A percentile compares a stretch with the other conserved stretches of the same genome.
Conservation (phyloP, 2,329 filamentous ascomycete species). For the Aspergillus niger region DNA sequence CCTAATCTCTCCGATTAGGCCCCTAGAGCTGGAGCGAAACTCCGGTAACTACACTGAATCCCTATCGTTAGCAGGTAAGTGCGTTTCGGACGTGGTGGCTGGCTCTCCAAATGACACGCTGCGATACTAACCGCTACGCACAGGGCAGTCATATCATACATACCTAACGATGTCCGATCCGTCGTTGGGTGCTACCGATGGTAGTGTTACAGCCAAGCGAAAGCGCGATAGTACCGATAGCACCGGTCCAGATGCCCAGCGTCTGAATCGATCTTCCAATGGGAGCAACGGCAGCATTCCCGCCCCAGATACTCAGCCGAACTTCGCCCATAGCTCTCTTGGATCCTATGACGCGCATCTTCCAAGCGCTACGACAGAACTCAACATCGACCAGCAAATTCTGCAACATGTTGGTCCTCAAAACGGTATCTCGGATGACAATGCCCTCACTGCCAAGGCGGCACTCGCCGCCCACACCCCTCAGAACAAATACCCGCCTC, state of each 20-base stretch:
- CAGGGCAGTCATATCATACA: not conserved
- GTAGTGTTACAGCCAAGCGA: slow-evolving; percentile 38
- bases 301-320: slow-evolving; percentile 34
- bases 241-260: slow-evolving; percentile 43
- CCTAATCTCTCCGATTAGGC: not conserved
- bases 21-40: not conserved
- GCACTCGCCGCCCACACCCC: slow-evolving; percentile 48
- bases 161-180: slow-evolving; percentile 41
- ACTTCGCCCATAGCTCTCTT: slow-evolving; percentile 38
- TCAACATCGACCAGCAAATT: slow-evolving; percentile 50
- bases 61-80: not conserved
- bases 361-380: slow-evolving; percentile 37
- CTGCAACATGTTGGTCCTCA: slow-evolving; percentile 54
- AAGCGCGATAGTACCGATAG: slow-evolving; percentile 46
- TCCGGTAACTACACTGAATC: not conserved
- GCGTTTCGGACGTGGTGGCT: not conserved
- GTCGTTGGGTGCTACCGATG: slow-evolving; percentile 39
- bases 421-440: slow-evolving; percentile 55
- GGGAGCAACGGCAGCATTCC: slow-evolving; percentile 43
- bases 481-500: slow-evolving; percentile 47
- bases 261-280: slow-evolving; percentile 44
- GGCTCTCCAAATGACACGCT: not conserved
- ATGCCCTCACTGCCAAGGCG: slow-evolving; percentile 49
- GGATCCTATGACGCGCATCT: slow-evolving; percentile 42
- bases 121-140: not conserved